Conservation (phyloP, 352 stramenopile species). For the Phytopythium litorale region DNA sequence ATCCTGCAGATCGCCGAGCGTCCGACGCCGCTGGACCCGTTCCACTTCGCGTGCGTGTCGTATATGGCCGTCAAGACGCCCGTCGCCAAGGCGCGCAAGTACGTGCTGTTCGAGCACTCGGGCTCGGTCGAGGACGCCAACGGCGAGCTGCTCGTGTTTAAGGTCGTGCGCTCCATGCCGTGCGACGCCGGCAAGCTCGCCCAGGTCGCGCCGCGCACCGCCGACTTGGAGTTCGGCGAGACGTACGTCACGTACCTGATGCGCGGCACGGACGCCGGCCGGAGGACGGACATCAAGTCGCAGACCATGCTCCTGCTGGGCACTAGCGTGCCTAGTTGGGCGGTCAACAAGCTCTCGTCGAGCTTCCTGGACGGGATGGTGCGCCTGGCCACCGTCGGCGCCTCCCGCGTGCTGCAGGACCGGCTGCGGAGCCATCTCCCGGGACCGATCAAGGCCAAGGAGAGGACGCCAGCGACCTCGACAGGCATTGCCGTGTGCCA, state of each 20-base stretch:
- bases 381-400: background rate
- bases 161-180: slow-evolving; percentile 5
- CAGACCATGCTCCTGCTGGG: background rate
- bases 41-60: background rate
- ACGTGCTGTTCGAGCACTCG: background rate
- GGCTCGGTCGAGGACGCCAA: background rate
- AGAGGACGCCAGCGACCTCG: background rate
- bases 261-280: background rate
- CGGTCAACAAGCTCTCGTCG: background rate
- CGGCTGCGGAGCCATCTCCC: background rate
- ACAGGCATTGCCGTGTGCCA: background rate
- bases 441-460: background rate
- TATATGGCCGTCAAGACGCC: background rate
- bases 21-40: slow-evolving; percentile 7
- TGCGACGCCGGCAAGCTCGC: slow-evolving; percentile 12
- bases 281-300: background rate
- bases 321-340: background rate
- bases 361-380: background rate
- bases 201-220: background rate
- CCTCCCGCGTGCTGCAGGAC: background rate
- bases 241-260: background rate
- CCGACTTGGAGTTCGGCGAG: background rate
- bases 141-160: background rate
- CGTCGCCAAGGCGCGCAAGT: background rate
- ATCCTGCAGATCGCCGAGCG: slow-evolving; percentile 10